Evolutionary conservation across 2,329 filamentous ascomycete species (phyloP).

Genomic region (Stromatinia cepivora): DNA sequence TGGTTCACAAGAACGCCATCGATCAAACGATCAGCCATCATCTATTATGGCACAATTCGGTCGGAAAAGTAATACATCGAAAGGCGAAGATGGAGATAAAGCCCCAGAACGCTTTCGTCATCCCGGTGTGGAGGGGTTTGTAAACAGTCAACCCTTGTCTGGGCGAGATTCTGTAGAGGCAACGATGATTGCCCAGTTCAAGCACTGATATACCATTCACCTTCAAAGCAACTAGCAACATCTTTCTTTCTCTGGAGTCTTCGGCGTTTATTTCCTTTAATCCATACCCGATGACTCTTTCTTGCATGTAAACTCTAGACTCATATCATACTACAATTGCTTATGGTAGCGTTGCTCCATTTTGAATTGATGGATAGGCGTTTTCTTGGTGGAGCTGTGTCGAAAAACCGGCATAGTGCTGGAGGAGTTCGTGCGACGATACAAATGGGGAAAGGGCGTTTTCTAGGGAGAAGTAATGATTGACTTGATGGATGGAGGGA

Average conservation of each 20-base stretch:
- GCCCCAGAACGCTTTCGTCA: background rate
- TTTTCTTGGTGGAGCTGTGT: background rate
- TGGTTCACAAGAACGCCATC: background rate
- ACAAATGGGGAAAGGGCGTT: background rate
- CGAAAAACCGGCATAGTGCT: background rate
- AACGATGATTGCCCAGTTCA: conserved; percentile 7
- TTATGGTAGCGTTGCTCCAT: background rate
- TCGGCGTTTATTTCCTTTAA: conserved; percentile 10
- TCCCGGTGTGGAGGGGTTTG: background rate
- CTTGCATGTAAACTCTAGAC: background rate
- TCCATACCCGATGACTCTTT: conserved; percentile 15
- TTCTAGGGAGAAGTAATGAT: background rate
- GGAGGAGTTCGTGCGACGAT: background rate
- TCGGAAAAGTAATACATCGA: background rate
- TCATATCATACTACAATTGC: background rate
- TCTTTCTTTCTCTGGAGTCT: background rate
- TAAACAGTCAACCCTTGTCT: background rate
- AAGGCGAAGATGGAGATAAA: background rate
- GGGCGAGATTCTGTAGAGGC: conserved; percentile 8
- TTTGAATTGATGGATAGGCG: background rate
- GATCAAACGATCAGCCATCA: background rate
- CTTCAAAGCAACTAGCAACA: background rate
- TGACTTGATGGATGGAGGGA: background rate
- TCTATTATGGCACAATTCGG: background rate
- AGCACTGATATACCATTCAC: background rate